Conservation (phyloP, 2,329 filamentous ascomycete species). For the Fusarium robinianum region DNA sequence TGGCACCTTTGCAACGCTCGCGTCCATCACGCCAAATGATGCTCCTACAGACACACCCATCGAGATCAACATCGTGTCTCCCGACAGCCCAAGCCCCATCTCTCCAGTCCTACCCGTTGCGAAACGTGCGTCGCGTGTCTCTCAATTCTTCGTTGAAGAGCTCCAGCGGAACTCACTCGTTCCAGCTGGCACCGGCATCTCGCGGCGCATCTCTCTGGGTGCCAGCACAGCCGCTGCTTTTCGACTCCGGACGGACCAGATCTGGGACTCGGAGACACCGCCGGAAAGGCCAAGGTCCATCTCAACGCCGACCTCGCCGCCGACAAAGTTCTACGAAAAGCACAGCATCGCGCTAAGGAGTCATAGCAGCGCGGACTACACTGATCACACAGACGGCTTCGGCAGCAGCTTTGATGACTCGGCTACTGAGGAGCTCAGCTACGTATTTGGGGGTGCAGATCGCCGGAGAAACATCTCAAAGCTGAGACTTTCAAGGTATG, state of each 20-base stretch:
- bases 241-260: slow-evolving; percentile 27
- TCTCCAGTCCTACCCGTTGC: slow-evolving; percentile 14
- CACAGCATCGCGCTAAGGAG: slow-evolving; percentile 10
- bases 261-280: slow-evolving; percentile 24
- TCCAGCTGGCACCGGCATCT: slow-evolving; percentile 11
- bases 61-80: slow-evolving; percentile 24
- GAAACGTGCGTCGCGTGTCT: slow-evolving; percentile 18
- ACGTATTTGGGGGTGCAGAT: slow-evolving; percentile 31
- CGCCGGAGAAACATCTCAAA: slow-evolving; percentile 39
- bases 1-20: slow-evolving; percentile 53
- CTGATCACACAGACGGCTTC: too few relatives aligned
- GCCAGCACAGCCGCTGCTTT: slow-evolving; percentile 25
- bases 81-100: slow-evolving; percentile 8
- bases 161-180: slow-evolving; percentile 20
- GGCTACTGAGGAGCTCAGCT: slow-evolving; percentile 16
- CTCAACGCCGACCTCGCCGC: slow-evolving; percentile 1
- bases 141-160: slow-evolving; percentile 26
- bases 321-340: slow-evolving; percentile 19
- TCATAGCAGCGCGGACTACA: slow-evolving; percentile 10
- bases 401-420: neutral
- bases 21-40: slow-evolving; percentile 24
- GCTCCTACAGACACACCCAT: slow-evolving; percentile 2
- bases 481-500: slow-evolving; percentile 10
- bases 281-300: slow-evolving; percentile 5
- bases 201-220: slow-evolving; percentile 30